Percentiles rank a stretch among this genome's conserved stretches.
phyloP scores from a whole-genome alignment of 192 early-diverging fungal genomes.

The Linnemannia zychae region DNA sequence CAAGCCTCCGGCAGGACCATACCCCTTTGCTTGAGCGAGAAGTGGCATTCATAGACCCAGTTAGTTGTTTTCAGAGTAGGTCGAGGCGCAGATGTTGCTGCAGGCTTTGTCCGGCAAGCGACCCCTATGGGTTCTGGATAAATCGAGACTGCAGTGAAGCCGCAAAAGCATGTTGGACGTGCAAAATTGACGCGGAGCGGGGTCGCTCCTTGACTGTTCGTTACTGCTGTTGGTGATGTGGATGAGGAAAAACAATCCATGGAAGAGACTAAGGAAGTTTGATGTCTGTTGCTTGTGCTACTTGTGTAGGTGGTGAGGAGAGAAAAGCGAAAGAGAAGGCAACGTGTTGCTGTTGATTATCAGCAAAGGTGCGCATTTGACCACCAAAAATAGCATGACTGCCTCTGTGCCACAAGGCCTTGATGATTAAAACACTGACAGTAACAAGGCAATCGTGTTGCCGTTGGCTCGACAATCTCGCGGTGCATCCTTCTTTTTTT shows the following conservation, averaged over 20 bases:
- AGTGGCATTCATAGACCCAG: constrained; percentile 7
- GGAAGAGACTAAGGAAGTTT: not conserved
- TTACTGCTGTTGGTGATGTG: not conserved
- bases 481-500: too few species aligned
- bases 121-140: not conserved
- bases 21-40: not conserved
- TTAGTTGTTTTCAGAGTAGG: not conserved
- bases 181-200: not conserved
- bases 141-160: not conserved
- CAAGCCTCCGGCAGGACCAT: not conserved
- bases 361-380: not conserved
- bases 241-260: not conserved
- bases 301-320: not conserved
- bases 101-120: not conserved
- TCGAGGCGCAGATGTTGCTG: not conserved
- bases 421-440: too few species aligned
- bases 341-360: not conserved
- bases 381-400: too few species aligned
- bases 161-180: not conserved
- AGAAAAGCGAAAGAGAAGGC: not conserved
- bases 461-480: too few species aligned
- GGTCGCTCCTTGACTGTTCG: not conserved
- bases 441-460: too few species aligned
- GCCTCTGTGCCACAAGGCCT: too few species aligned
- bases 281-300: too few species aligned